Evolutionary conservation across 768 basidiomycete genomes (phyloP).

Genomic region (Mycena albidolilacea): DNA sequence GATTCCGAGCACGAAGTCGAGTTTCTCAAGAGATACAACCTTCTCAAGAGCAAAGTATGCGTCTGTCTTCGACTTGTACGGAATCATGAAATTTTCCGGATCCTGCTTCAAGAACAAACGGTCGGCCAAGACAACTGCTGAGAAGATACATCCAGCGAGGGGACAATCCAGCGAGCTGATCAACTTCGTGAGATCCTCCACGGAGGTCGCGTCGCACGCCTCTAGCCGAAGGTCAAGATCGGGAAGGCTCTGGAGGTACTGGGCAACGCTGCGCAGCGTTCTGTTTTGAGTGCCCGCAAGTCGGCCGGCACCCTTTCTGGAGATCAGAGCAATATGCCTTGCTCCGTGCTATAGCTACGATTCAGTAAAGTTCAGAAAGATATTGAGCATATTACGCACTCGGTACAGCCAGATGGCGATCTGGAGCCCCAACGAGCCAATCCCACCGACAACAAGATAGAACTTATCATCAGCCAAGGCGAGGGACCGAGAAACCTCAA

Average conservation of each 20-base stretch:
- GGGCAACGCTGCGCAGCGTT: constrained; percentile 23
- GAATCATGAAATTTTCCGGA: constrained; percentile 45
- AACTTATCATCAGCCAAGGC: constrained; percentile 47
- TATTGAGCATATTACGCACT: constrained; percentile 43
- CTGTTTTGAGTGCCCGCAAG: constrained; percentile 10
- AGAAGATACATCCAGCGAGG: constrained; percentile 52
- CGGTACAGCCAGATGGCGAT: constrained; percentile 50
- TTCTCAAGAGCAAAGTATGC: too few species aligned
- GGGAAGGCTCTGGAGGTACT: constrained; percentile 45
- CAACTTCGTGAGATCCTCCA: constrained; percentile 38
- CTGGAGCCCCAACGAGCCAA: constrained; percentile 53
- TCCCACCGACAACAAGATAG: constrained; percentile 57
- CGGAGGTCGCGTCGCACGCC: constrained; percentile 49
- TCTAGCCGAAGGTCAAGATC: constrained; percentile 51
- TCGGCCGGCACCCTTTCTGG: constrained; percentile 49
- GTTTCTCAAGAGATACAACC: constrained; percentile 6
- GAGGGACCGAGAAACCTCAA: constrained; percentile 16
- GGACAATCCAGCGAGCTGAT: constrained; percentile 41
- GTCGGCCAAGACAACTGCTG: constrained; percentile 51
- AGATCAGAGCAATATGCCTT: constrained; percentile 53
- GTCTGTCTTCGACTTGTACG: constrained; percentile 47
- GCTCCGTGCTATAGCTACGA: constrained; percentile 51
- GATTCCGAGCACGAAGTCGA: constrained; percentile 55
- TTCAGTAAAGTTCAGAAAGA: neutral
- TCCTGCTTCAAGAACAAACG: constrained; percentile 49